Conservation (phyloP, 2,329 filamentous ascomycete genomes). For the Sclerotinia glacialis region DNA sequence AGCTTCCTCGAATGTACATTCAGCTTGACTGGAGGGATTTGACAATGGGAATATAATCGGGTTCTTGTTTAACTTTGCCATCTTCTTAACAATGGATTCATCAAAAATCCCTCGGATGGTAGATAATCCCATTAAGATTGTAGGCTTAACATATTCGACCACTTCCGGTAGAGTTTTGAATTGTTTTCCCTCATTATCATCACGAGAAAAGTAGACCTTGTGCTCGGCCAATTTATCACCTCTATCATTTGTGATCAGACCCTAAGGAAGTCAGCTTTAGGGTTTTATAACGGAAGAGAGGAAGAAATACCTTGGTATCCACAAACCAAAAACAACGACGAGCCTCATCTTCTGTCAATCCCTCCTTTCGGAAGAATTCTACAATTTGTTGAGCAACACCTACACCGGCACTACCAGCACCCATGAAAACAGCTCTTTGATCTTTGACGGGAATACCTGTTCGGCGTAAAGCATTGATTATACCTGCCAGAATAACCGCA, state of each 20-base stretch:
- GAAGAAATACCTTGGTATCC: slow-evolving; percentile 49
- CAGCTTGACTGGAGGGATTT: slow-evolving; percentile 79
- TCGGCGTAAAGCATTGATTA: slow-evolving; percentile 71
- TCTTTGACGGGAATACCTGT: slow-evolving; percentile 64
- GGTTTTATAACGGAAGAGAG: background rate
- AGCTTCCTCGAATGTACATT: slow-evolving; percentile 74
- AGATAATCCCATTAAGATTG: slow-evolving; percentile 80
- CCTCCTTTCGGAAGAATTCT: slow-evolving; percentile 64
- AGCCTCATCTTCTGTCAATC: slow-evolving; percentile 68
- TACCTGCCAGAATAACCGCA: slow-evolving; percentile 78
- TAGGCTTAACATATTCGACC: slow-evolving; percentile 68
- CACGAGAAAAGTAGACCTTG: slow-evolving; percentile 43
- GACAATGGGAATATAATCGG: slow-evolving; percentile 78
- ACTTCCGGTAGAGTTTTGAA: slow-evolving; percentile 64
- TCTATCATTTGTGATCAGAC: slow-evolving; percentile 66
- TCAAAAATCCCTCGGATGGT: slow-evolving; percentile 75
- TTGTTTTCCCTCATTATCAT: slow-evolving; percentile 41
- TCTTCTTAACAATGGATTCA: slow-evolving; percentile 67
- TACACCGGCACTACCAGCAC: slow-evolving; percentile 75
- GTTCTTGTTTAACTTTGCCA: slow-evolving; percentile 67
- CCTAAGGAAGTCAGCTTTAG: slow-evolving; percentile 43
- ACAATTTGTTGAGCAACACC: slow-evolving; percentile 85
- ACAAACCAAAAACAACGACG: slow-evolving; percentile 70
- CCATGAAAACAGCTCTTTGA: slow-evolving; percentile 71
- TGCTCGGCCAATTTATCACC: slow-evolving; percentile 71